Percentiles rank a stretch among this genome's conserved stretches.
Evolutionary conservation across 1,139 yeast genomes (phyloP).

Genomic region (Geotrichum armillariae): DNA sequence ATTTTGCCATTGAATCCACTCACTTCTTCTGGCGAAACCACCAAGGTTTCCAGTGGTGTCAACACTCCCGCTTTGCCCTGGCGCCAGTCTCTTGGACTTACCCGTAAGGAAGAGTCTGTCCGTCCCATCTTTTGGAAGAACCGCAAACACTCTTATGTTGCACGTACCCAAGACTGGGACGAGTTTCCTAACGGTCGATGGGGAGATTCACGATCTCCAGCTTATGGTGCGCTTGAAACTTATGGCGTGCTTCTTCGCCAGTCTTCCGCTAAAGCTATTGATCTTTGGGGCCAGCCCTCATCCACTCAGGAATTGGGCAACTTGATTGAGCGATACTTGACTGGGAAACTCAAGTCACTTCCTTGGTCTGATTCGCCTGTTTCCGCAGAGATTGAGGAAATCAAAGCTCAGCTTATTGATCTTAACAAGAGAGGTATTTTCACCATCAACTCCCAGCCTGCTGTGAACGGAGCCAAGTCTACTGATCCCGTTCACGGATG

Average conservation of each 20-base stretch:
- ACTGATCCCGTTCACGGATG: conserved; percentile 78
- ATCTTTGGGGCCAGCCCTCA: conserved; percentile 85
- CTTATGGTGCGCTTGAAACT: conserved; percentile 82
- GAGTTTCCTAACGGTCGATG: conserved; percentile 95
- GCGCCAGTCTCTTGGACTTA: conserved; percentile 86
- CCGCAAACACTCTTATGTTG: conserved; percentile 84
- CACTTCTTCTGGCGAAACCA: conserved; percentile 36
- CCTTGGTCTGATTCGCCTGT: conserved; percentile 97
- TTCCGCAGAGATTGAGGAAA: conserved; percentile 69
- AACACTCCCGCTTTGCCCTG: conserved; percentile 58
- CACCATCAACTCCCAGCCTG: conserved; percentile 95
- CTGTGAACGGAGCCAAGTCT: conserved; percentile 77
- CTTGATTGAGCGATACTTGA: conserved; percentile 63
- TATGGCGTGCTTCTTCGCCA: conserved; percentile 52
- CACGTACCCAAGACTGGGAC: conserved; percentile 92
- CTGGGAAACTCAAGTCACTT: conserved; percentile 68
- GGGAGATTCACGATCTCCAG: conserved; percentile 94
- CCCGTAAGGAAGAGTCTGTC: conserved; percentile 76
- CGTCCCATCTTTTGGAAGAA: conserved; percentile 97
- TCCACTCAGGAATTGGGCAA: conserved; percentile 57
- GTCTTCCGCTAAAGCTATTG: conserved; percentile 66
- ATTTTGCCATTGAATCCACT: conserved; percentile 47
- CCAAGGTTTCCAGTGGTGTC: conserved; percentile 21
- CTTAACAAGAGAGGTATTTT: conserved; percentile 68
- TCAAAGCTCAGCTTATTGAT: conserved; percentile 57